Conservation (phyloP, 805 yeast species). For the Candida morakotiae region DNA sequence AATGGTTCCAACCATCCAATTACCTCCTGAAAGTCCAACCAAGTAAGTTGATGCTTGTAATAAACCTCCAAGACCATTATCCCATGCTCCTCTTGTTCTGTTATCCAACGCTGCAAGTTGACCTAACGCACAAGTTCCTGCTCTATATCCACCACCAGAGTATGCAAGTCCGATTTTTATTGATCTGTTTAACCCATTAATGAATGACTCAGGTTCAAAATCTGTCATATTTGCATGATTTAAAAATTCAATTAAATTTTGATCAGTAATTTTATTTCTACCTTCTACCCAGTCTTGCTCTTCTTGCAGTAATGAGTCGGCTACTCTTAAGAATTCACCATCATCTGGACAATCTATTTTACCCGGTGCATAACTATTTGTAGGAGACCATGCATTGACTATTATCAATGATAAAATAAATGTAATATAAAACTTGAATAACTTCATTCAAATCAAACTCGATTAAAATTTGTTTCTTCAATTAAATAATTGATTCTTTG, state of each 20-base stretch:
- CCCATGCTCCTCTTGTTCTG: conserved; percentile 24
- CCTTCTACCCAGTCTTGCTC: conserved; percentile 53
- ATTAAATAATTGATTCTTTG: too few relatives aligned
- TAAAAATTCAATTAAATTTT: conserved; percentile 43
- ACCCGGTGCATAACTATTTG: conserved; percentile 60
- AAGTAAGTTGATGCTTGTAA: conserved; percentile 36
- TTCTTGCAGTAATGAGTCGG: conserved; percentile 38
- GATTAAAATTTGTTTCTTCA: too few relatives aligned
- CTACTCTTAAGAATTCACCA: conserved; percentile 40
- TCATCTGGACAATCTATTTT: conserved; percentile 48
- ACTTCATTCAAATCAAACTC: background rate
- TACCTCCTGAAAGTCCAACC: conserved; percentile 40
- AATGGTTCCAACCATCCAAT: conserved; percentile 35
- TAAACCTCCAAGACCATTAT: conserved; percentile 35
- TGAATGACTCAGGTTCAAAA: conserved; percentile 42
- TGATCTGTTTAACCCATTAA: conserved; percentile 21
- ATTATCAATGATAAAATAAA: background rate
- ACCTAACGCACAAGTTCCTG: conserved; percentile 41
- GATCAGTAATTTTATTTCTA: conserved; percentile 44
- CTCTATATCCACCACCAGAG: conserved; percentile 37
- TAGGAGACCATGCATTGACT: conserved; percentile 44
- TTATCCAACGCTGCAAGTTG: conserved; percentile 37
- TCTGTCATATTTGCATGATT: conserved; percentile 42
- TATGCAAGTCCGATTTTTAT: conserved; percentile 33
- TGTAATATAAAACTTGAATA: background rate